phyloP scores from a whole-genome alignment of 2,329 filamentous ascomycete genomes.

The Sporothrix globosa region DNA sequence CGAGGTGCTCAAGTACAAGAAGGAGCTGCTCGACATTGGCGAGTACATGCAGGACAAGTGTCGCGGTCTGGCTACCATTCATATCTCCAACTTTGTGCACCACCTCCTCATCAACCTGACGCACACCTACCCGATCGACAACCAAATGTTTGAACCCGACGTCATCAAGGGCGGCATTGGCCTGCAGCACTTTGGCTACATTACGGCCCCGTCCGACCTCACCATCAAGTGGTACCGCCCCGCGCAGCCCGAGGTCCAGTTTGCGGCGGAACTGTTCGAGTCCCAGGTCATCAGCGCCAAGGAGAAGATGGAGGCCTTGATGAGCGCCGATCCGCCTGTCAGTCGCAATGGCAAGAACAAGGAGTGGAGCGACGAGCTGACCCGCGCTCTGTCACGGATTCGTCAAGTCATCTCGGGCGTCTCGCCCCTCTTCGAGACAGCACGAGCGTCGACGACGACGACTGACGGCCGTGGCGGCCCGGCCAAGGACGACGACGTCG shows the following conservation, averaged over 20 bases:
- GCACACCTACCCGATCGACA: slow-evolving; percentile 90
- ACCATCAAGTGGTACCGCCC: slow-evolving; percentile 92
- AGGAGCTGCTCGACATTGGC: slow-evolving; percentile 87
- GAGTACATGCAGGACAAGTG: slow-evolving; percentile 97
- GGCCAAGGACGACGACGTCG: slow-evolving; percentile 12
- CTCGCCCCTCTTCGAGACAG: slow-evolving; percentile 84
- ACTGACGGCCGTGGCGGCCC: slow-evolving; percentile 43
- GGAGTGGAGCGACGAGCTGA: slow-evolving; percentile 97
- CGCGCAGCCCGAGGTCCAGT: slow-evolving; percentile 75
- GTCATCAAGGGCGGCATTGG: slow-evolving; percentile 71
- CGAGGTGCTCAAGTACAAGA: slow-evolving; percentile 84
- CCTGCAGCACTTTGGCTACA: slow-evolving; percentile 80
- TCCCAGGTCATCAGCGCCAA: slow-evolving; percentile 79
- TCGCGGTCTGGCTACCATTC: slow-evolving; percentile 88
- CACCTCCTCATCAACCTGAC: slow-evolving; percentile 94
- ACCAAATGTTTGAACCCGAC: slow-evolving; percentile 81
- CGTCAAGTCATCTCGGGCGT: slow-evolving; percentile 89
- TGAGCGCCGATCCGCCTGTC: slow-evolving; percentile 76
- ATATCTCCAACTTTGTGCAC: slow-evolving; percentile 97
- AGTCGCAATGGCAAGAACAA: slow-evolving; percentile 95
- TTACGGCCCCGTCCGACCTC: slow-evolving; percentile 72
- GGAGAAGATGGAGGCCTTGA: slow-evolving; percentile 74
- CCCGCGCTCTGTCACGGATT: slow-evolving; percentile 82
- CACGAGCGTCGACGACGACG: slow-evolving; percentile 63
- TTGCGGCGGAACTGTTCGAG: slow-evolving; percentile 87